Evolutionary conservation across 257 asterid genomes (phyloP), one percentile per base, ranked within the genome.

Genomic region (Petunia axillaris): DNA sequence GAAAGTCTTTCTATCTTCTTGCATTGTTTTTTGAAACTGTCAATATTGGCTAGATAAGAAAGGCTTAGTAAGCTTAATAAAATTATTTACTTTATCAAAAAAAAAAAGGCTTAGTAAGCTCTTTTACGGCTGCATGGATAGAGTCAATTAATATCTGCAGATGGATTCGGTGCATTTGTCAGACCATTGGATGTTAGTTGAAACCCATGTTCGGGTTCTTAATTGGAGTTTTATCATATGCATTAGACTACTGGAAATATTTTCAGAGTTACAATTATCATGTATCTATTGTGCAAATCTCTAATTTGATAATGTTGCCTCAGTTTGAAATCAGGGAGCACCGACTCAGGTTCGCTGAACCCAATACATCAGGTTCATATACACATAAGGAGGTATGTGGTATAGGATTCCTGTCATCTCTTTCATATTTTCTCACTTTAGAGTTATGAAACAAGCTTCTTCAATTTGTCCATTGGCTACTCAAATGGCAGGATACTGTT

Each of bases 301-400:
- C 83, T 81, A 36, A 55, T 62, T 75, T 54, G 66, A 79, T 57
- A 78, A 76, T 65, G 81, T 79, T 85, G 75, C 64, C 83, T 78
- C 92, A 90, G 96, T 64, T 84, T 82, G 91, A 84, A 85, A 66
- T 75, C 88, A 89, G 89, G 93, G 95, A 91, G 87, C 82, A 93
- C 11, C 88, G 95, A 77, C 89, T 92, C 78, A 90, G 98, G 87
- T 95, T 95, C 65, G 99, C 91, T 14, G 97, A 93, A 82, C 83
- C 87, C 64, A 90, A 91, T 77, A 86, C 94, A 79, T 92, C 96
- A 82, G 89, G 98, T 82, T 93, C 97, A 58, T 92, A 91, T 84
- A 85, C 97, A 55, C 92, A 93, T 84, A 93, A 95, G 87, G 99
- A 95, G 89, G 99, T 93, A 85, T 13, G 84, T n/a, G 58, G 59